Evolutionary conservation across 2,329 filamentous ascomycete genomes (phyloP), one percentile per base, ranked within the genome.

Genomic region (Acrodontium crateriforme): DNA sequence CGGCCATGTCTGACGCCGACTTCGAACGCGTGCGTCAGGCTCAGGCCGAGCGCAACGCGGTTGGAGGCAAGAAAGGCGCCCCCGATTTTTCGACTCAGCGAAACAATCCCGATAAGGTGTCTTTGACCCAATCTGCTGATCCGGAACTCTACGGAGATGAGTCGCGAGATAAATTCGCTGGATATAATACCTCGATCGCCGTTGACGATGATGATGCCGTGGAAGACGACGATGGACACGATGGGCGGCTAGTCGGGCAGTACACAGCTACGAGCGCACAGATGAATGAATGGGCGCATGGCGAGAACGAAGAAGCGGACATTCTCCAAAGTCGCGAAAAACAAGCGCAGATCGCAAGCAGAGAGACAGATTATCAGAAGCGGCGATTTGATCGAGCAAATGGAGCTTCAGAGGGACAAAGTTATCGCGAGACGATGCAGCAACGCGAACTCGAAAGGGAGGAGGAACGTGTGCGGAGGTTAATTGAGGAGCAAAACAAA

Each of bases 361-460:
- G 89, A 47, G 87, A 95, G 63, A 91, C 84, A 38, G 87, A 95
- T 50, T 98, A 98, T 53, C 91, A 98, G 59, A 93, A 92, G 60
- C 81, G 85, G 41, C 75, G 85, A 34, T 91, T 92, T 55, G 77
- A 93, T 52, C 83, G 89, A 36, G 75, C 95, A 38, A 89, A 83
- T 13, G 51, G 71, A 68, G 25, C 74, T 14, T 62, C 69, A 16
- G 77, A 84, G 41, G 83, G 81, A 11, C 67, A 79, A 36, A 87
- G 74, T 35, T 98, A 95, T 52, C 74, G 80, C 43, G 82, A 92
- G 39, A 68, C 91, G 28, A 95, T 98, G 87, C 78, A 82, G 41
- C 66, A 77, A 41, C 78, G 84, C 29, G 87, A 98, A 43, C 57
- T 95, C 7, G 87, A 98, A 57, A 74, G 83, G 40, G 89, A 98